Base-by-base conservation (phyloP, 768 basidiomycete genomes). In the Boletus pseudo-olivaceus region DNA sequence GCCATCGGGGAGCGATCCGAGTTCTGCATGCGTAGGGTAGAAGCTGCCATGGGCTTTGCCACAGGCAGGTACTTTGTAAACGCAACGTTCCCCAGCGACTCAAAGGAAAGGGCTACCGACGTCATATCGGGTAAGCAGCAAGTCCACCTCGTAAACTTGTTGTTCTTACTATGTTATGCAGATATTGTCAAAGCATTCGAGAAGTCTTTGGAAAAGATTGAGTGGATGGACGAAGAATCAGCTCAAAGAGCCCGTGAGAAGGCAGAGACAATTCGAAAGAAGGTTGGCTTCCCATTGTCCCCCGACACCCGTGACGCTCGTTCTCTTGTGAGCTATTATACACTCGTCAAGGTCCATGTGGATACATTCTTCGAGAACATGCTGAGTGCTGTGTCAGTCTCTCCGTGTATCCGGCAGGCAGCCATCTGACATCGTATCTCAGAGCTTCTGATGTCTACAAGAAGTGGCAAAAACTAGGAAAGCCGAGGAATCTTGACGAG, bases 181-280 rank as follows among this genome's bases (percentile, higher is more conserved):
- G 88, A 87, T 51, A 88, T 97, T 59, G 82, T 98, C 49, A 71
- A 82, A 23, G 78, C 93, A 0, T 98, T 98, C 77, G 86, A 93
- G 66, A 72, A 72, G 17, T 90, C 91, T 5, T 75, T 99, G 19
- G 70, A 78, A 5, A 67, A 81, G 49, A 79, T 97, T 47, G 79
- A 85, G 19, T 99, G 97, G 97, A 93, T 99, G 88, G 97, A 98
- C 66, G 71, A 84, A 44, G 72, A 83, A 59, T 92, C 92, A 3
- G 85, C 90, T 11, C 74, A 76, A 38, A 91, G 85, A 52, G 97
- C 97, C 5, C 83, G 85, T 14, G 82, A 87, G 64, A 98, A 98
- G 79, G 91, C 86, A 27, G 54, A 64, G 47, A 38, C 29, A 35
- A 58, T 58, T 49, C 83, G 85, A 29, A 81, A 93, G 69, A 96